A percentile compares a stretch with the other conserved stretches of the same genome.
Conservation (phyloP, 345 rosid genomes). For the Linum trigynum region DNA sequence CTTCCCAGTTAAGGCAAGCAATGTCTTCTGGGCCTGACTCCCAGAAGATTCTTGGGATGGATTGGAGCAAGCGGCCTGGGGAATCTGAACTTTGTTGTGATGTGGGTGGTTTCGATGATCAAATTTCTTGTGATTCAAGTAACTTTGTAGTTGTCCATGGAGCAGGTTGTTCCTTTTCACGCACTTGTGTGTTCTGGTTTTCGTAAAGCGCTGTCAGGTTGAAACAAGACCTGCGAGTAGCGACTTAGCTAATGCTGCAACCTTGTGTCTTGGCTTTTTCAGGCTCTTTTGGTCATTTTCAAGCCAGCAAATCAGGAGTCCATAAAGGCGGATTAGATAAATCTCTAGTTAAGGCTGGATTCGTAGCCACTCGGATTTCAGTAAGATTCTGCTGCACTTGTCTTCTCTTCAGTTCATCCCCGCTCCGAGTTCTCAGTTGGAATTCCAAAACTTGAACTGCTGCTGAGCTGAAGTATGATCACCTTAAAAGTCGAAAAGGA, state of each 20-base stretch:
- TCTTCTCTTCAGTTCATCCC: not conserved
- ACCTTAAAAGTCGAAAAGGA: too few relatives aligned
- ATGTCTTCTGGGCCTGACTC: slow-evolving; percentile 35
- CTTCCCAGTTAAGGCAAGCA: slow-evolving; percentile 57
- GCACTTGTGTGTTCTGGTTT: not conserved
- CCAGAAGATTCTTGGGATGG: slow-evolving; percentile 51
- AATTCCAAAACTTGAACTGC: not conserved
- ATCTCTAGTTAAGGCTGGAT: slow-evolving; percentile 79
- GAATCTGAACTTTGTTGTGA: slow-evolving; percentile 36
- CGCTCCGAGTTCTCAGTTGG: not conserved
- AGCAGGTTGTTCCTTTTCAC: slow-evolving; percentile 49
- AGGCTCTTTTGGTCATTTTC: slow-evolving; percentile 98
- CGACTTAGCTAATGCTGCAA: not conserved
- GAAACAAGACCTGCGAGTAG: too few relatives aligned
- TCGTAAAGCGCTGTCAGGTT: too few relatives aligned
- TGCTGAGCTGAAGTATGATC: too few relatives aligned
- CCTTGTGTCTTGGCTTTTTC: slow-evolving; percentile 12
- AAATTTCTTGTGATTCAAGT: slow-evolving; percentile 26
- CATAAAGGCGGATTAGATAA: slow-evolving; percentile 77
- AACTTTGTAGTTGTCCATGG: slow-evolving; percentile 81
- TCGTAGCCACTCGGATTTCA: slow-evolving; percentile 85
- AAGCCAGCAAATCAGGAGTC: slow-evolving; percentile 90
- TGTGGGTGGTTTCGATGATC: slow-evolving; percentile 30
- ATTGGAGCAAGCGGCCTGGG: slow-evolving; percentile 82
- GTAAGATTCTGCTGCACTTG: slow-evolving; percentile 28